Base-by-base conservation (phyloP, 306 rosid genomes). In the Trifolium pratense region DNA sequence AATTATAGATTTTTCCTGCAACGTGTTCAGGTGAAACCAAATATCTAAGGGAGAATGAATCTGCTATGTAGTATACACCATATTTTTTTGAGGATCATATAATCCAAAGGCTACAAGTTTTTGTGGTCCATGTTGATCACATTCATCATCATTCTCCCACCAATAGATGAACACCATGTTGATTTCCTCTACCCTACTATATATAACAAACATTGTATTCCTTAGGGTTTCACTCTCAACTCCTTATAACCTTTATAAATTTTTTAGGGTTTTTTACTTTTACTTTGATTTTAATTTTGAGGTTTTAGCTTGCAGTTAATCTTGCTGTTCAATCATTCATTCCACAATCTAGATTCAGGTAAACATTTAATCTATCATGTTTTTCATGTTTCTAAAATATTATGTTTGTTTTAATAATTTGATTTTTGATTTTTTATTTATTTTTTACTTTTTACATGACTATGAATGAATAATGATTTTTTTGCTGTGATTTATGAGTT, bases 341-440 rank as follows among this genome's bases (percentile, higher is more conserved):
- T 16, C 16, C 26, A 46, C n/a, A 21, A 53, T 73, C 48, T 73
- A 79, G 65, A 68, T 48, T 78, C 71, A 59, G 83, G 83, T 79
- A 59, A 73, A 9, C 36, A 20, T 49, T 66, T 0, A 61, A 21
- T n/a, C 14, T 9, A 55, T 45, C 43, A 18, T 66, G 74, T 56
- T 32, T 6, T 26, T 11, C 9, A 5, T 25, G 36, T 46, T 25
- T 25, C 0, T 17, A 66, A 66, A 68, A 37, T 51, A 13, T 64
- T 48, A 52, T 80, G 14, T 68, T 42, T 64, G 7, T 26, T 57
- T 23, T 9, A 7, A 62, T 53, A 39, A 2, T 61, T 42, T 13
- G 0, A 13, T 29, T 29, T 29, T 61, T n/a, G n/a, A n/a, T n/a
- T n/a, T n/a, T n/a, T n/a, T n/a, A n/a, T n/a, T n/a, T n/a, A n/a